phyloP scores from a whole-genome alignment of 768 basidiomycete genomes.

The Cubamyces lactineus region DNA sequence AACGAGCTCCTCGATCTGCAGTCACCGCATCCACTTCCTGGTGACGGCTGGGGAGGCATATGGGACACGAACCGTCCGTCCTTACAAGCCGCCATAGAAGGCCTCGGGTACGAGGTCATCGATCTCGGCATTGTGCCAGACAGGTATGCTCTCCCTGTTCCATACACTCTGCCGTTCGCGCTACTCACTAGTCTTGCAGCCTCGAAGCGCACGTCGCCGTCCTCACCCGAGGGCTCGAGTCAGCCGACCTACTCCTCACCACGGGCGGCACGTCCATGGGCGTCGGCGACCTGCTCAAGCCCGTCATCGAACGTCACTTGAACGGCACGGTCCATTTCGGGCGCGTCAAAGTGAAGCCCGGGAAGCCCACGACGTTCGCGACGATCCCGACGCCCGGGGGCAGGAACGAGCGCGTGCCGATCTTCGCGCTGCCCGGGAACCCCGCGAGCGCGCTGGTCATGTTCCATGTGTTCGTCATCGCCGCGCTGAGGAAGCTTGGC shows the following conservation, averaged over 20 bases:
- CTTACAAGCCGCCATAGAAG: conserved; percentile 66
- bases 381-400: conserved; percentile 56
- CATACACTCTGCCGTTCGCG: not conserved
- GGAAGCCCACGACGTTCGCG: conserved; percentile 91
- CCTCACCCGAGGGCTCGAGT: conserved; percentile 57
- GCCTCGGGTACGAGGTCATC: conserved; percentile 74
- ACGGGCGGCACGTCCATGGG: conserved; percentile 96
- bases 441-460: conserved; percentile 88
- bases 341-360: conserved; percentile 70
- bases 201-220: conserved; percentile 59
- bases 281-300: conserved; percentile 83
- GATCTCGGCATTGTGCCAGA: conserved; percentile 84
- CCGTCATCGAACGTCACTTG: conserved; percentile 81
- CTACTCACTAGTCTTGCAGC: conserved; percentile 36
- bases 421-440: conserved; percentile 89
- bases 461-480: conserved; percentile 83
- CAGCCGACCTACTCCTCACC: conserved; percentile 76
- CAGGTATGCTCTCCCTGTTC: conserved; percentile 45
- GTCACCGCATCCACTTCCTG: conserved; percentile 36
- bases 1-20: conserved; percentile 78
- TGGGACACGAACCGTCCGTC: conserved; percentile 90
- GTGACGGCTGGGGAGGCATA: conserved; percentile 65
- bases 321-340: conserved; percentile 84
- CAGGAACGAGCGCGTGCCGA: conserved; percentile 47
- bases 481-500: conserved; percentile 72